Percentiles rank a stretch among this genome's conserved stretches.
Conservation (phyloP, 495 filamentous ascomycete genomes). For the Aspergillus campestris region DNA sequence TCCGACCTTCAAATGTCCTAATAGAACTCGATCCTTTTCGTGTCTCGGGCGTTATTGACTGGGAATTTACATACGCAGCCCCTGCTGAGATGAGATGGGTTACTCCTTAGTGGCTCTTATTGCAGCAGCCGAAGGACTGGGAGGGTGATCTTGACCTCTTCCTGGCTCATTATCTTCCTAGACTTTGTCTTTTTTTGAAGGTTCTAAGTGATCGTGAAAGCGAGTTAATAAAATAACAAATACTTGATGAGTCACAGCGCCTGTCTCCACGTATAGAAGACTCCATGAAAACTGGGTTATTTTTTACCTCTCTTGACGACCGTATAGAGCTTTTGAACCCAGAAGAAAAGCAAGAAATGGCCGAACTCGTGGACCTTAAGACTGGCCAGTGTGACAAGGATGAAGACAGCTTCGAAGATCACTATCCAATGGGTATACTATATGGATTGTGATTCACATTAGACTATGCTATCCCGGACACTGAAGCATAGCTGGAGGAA, state of each 20-base stretch:
- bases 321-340: neutral
- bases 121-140: constrained; percentile 28
- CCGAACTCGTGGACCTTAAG: neutral
- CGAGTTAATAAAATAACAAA: constrained; percentile 10
- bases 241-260: constrained; percentile 12
- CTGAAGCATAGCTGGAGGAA: too few species aligned
- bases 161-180: constrained; percentile 8
- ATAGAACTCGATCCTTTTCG: neutral
- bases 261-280: constrained; percentile 17
- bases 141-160: constrained; percentile 18
- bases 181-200: constrained; percentile 13
- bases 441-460: constrained; percentile 1
- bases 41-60: constrained; percentile 30
- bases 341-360: neutral
- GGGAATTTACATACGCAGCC: constrained; percentile 33
- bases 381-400: neutral
- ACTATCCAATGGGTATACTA: constrained; percentile 1
- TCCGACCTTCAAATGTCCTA: constrained; percentile 11
- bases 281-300: constrained; percentile 16
- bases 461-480: too few species aligned
- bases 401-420: neutral
- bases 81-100: constrained; percentile 27
- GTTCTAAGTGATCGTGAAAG: constrained; percentile 15
- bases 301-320: constrained; percentile 17
- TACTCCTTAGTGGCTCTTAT: constrained; percentile 37